Evolutionary conservation across 108 stramenopile genomes (phyloP).

Genomic region (Fragilaria crotonensis): DNA sequence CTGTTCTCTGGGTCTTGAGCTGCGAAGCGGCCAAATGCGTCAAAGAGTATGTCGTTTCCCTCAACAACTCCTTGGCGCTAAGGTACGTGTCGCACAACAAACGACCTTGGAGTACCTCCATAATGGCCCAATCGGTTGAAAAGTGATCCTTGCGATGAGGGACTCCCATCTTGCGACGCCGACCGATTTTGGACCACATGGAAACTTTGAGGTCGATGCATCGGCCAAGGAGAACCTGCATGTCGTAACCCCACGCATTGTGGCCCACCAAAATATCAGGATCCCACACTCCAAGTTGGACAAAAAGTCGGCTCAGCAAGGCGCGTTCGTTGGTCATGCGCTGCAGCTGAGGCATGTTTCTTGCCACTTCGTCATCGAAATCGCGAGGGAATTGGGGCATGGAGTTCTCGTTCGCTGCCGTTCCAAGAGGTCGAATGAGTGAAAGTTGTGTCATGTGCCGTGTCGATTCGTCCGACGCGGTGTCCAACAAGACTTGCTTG

Average conservation of each 20-base stretch:
- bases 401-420: conserved; percentile 19
- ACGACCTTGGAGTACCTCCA: conserved; percentile 81
- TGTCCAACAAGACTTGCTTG: conserved; percentile 74
- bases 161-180: conserved; percentile 70
- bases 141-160: conserved; percentile 49
- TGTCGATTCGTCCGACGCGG: conserved; percentile 47
- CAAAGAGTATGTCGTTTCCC: conserved; percentile 94
- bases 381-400: conserved; percentile 73
- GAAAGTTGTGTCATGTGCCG: conserved; percentile 66
- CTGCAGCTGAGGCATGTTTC: conserved; percentile 69
- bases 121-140: conserved; percentile 65
- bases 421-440: conserved; percentile 71
- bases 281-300: conserved; percentile 87
- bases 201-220: conserved; percentile 81
- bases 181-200: conserved; percentile 95
- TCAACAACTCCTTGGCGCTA: conserved; percentile 88
- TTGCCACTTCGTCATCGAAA: conserved; percentile 52
- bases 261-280: conserved; percentile 96
- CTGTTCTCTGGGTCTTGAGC: conserved; percentile 64
- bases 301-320: conserved; percentile 72
- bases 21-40: conserved; percentile 73
- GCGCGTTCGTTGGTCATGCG: conserved; percentile 88
- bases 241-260: conserved; percentile 96
- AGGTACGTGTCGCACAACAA: conserved; percentile 95
- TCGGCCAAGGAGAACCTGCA: conserved; percentile 91